Evolutionary conservation across 352 stramenopile species (phyloP).

Genomic region (Globisporangium sylvaticum): DNA sequence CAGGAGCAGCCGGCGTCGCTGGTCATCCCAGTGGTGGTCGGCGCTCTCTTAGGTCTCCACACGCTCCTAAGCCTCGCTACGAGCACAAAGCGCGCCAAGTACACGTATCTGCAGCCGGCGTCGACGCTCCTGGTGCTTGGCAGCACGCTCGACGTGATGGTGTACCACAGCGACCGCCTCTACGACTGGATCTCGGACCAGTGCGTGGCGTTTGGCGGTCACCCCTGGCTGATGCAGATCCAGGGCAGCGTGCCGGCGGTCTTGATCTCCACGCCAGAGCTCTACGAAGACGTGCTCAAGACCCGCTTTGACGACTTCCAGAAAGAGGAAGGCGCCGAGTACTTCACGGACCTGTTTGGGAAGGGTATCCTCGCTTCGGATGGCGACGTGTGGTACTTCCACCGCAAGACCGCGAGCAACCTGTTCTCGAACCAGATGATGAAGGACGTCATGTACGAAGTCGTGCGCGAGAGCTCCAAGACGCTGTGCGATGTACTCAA

Average conservation of each 20-base stretch:
- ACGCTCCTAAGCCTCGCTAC: no score
- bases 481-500: background rate
- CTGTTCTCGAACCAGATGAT: background rate
- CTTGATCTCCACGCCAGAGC: conserved; percentile 15
- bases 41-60: no score
- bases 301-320: conserved; percentile 54
- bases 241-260: background rate
- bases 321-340: conserved; percentile 38
- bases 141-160: background rate
- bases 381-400: conserved; percentile 44
- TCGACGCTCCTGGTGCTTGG: background rate
- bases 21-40: no score
- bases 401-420: conserved; percentile 58
- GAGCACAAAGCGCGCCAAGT: no score
- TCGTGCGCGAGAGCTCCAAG: conserved; percentile 23
- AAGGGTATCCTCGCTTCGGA: conserved; percentile 66
- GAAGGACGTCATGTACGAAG: conserved; percentile 13
- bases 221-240: background rate
- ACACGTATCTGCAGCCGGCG: no score
- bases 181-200: conserved; percentile 5
- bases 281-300: conserved; percentile 46
- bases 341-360: conserved; percentile 37
- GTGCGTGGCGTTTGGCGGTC: background rate
- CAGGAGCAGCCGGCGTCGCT: no score
- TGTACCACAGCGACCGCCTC: background rate